Evolutionary conservation across 2,329 filamentous ascomycete genomes (phyloP).

Genomic region (Aurifilum marmelostoma): DNA sequence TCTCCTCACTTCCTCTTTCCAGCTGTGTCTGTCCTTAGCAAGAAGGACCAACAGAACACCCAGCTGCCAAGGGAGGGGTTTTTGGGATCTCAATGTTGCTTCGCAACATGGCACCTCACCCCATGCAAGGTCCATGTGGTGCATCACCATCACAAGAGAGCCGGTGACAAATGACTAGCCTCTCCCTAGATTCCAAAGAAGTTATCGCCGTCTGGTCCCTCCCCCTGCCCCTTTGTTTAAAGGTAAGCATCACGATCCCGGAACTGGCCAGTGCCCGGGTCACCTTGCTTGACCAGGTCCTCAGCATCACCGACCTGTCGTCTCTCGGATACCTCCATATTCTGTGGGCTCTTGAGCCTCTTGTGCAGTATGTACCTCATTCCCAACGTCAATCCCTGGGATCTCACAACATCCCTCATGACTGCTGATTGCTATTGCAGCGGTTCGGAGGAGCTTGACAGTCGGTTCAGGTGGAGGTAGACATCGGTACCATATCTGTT

Average conservation of each 20-base stretch:
- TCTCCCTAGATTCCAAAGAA: not conserved
- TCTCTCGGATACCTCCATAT: constrained; percentile 77
- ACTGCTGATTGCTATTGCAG: constrained; percentile 92
- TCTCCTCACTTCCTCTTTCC: not conserved
- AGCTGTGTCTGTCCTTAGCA: not conserved
- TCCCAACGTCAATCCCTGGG: constrained; percentile 68
- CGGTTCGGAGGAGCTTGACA: constrained; percentile 94
- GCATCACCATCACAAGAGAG: not conserved
- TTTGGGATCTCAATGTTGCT: not conserved
- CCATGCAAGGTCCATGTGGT: not conserved
- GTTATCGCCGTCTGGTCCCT: too few species aligned
- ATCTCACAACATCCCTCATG: constrained; percentile 70
- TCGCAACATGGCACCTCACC: not conserved
- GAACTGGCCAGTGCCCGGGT: constrained; percentile 26
- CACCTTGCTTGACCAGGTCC: constrained; percentile 65
- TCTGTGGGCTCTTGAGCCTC: constrained; percentile 59
- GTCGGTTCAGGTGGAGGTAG: constrained; percentile 94
- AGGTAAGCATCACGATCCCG: constrained; percentile 36
- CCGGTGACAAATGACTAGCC: not conserved
- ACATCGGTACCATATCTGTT: constrained; percentile 90
- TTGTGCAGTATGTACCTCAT: constrained; percentile 58
- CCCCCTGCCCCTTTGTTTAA: constrained; percentile 32
- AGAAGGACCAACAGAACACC: not conserved
- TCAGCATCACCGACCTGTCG: constrained; percentile 90
- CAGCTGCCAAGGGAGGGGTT: not conserved